phyloP scores from a whole-genome alignment of 139 green algal species.

The Closterium sp. region DNA sequence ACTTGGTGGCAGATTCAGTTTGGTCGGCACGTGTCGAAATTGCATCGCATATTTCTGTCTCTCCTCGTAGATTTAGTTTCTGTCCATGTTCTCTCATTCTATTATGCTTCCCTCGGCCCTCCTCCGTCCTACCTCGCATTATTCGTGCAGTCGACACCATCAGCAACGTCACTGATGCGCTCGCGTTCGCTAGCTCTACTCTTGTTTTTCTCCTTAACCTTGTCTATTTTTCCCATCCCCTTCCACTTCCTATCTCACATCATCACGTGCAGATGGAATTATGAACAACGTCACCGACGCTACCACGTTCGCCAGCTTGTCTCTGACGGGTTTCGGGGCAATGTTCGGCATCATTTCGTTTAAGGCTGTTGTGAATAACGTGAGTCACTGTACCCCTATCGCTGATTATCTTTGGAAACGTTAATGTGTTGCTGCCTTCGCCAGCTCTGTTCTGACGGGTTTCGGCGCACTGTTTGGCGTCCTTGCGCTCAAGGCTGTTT shows the following conservation, averaged over 20 bases:
- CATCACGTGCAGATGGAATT: neutral
- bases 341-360: neutral
- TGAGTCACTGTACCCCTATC: neutral
- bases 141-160: neutral
- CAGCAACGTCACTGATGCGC: neutral
- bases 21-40: too few species aligned
- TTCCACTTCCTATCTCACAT: neutral
- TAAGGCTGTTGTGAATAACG: neutral
- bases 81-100: neutral
- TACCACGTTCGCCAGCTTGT: neutral
- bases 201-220: neutral
- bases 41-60: too few species aligned
- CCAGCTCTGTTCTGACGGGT: too few species aligned
- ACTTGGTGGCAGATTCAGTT: too few species aligned
- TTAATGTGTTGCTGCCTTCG: too few species aligned
- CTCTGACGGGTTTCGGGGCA: neutral
- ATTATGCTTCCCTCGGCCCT: neutral
- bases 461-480: too few species aligned
- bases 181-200: too few species aligned
- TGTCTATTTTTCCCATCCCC: neutral
- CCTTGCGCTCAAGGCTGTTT: too few species aligned
- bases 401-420: too few species aligned
- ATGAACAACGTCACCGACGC: neutral
- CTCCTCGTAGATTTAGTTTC: too few species aligned
- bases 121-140: neutral